Evolutionary conservation across 2,329 filamentous ascomycete species (phyloP).

Genomic region (Pseudogymnoascus sp.): DNA sequence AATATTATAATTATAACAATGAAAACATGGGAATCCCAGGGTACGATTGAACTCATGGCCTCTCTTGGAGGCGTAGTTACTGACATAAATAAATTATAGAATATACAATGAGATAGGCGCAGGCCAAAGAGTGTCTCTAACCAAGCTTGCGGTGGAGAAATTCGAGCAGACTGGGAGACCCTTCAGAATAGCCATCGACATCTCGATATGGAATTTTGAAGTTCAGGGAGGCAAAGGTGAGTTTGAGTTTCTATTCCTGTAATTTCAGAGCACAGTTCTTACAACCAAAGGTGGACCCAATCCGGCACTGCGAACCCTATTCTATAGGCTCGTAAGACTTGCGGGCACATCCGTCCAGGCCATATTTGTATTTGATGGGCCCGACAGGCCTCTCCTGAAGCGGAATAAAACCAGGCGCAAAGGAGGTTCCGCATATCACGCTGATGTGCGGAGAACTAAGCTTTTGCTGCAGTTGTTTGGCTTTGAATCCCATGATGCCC

Average conservation of each 20-base stretch:
- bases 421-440: slow-evolving; percentile 58
- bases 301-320: slow-evolving; percentile 82
- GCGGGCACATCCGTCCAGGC: slow-evolving; percentile 72
- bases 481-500: slow-evolving; percentile 75
- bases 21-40: slow-evolving; percentile 57
- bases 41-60: slow-evolving; percentile 29
- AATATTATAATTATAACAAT: slow-evolving; percentile 8
- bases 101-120: slow-evolving; percentile 85
- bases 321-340: slow-evolving; percentile 78
- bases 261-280: not conserved
- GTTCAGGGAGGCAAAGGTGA: slow-evolving; percentile 69
- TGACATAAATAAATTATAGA: slow-evolving; percentile 36
- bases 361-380: slow-evolving; percentile 85
- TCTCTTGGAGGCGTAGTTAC: slow-evolving; percentile 12
- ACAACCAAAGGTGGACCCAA: slow-evolving; percentile 62
- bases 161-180: slow-evolving; percentile 63
- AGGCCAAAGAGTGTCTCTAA: slow-evolving; percentile 69
- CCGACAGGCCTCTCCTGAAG: slow-evolving; percentile 78
- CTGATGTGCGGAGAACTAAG: slow-evolving; percentile 56
- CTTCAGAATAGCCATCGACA: slow-evolving; percentile 81
- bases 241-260: slow-evolving; percentile 4
- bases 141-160: slow-evolving; percentile 72
- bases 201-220: slow-evolving; percentile 97
- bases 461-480: slow-evolving; percentile 76
- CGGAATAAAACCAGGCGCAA: slow-evolving; percentile 66